Percentiles rank a stretch among this genome's conserved stretches.
These are phyloP conservation scores for Ophiocordyceps australis DNA, from an alignment of 2,329 filamentous ascomycete genomes.

Conservation along the genomic window DNA sequence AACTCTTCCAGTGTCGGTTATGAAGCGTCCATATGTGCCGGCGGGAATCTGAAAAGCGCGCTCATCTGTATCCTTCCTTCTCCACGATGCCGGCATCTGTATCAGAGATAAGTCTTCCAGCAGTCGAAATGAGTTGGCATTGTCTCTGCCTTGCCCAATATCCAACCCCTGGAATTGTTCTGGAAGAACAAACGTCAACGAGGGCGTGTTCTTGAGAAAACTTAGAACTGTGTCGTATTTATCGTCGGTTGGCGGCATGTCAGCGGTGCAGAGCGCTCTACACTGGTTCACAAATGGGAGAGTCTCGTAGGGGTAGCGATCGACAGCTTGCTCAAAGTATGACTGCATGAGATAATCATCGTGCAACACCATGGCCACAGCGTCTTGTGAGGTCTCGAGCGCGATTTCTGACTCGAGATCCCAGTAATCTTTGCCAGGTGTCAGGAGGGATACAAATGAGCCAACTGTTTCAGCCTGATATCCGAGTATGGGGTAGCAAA, in stretches of 20 bases:
- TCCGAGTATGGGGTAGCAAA: constrained; percentile 45
- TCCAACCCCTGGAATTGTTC: constrained; percentile 55
- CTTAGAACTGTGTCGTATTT: constrained; percentile 34
- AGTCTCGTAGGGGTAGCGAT: constrained; percentile 75
- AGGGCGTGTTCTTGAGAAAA: constrained; percentile 50
- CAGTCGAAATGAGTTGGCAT: constrained; percentile 61
- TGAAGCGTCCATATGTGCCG: constrained; percentile 51
- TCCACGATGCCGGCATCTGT: constrained; percentile 23
- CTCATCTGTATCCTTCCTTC: constrained; percentile 22
- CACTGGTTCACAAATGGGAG: constrained; percentile 59
- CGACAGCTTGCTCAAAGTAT: constrained; percentile 49
- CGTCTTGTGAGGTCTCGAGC: constrained; percentile 13
- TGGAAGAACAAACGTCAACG: constrained; percentile 64
- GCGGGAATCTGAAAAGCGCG: constrained; percentile 43
- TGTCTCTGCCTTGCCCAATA: constrained; percentile 70
- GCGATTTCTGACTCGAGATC: constrained; percentile 21
- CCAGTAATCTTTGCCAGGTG: constrained; percentile 34
- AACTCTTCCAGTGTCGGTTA: constrained; percentile 60
- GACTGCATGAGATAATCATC: constrained; percentile 30
- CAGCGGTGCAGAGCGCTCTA: constrained; percentile 34
- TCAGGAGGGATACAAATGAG: constrained; percentile 46
- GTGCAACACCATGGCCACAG: constrained; percentile 14
- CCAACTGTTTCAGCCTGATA: constrained; percentile 57
- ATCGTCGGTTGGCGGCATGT: constrained; percentile 12
- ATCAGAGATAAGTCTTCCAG: constrained; percentile 47